Conservation (phyloP, 2,329 filamentous ascomycete genomes). For the Phoma sp. region DNA sequence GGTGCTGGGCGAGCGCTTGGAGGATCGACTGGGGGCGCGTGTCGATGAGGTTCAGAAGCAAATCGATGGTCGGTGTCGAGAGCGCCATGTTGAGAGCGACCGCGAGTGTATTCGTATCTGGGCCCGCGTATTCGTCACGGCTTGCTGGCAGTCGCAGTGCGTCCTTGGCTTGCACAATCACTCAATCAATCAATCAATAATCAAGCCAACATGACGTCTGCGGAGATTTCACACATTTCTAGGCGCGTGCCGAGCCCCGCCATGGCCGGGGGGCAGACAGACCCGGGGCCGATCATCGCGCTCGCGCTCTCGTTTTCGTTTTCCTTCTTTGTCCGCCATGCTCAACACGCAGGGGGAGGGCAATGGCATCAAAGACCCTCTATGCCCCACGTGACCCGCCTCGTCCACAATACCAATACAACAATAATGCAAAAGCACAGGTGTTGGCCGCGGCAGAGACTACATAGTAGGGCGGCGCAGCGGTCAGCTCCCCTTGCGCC, state of each 20-base stretch:
- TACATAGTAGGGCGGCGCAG: background rate
- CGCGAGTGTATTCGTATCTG: background rate
- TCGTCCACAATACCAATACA: background rate
- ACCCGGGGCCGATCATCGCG: conserved; percentile 7
- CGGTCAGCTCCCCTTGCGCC: conserved; percentile 2
- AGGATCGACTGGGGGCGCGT: conserved; percentile 79
- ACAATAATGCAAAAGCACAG: background rate
- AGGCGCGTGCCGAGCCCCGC: conserved; percentile 6
- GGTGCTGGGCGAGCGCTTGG: conserved; percentile 74
- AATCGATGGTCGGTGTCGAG: conserved; percentile 52
- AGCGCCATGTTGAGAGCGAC: conserved; percentile 31
- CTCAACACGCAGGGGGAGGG: background rate
- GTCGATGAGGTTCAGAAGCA: conserved; percentile 68
- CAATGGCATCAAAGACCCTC: background rate
- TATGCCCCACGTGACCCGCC: background rate
- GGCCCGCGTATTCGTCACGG: background rate
- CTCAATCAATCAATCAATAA: too few species aligned
- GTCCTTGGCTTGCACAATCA: background rate
- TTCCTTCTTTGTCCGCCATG: background rate
- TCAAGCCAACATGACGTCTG: conserved; percentile 19
- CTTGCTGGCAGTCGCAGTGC: background rate
- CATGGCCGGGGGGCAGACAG: conserved; percentile 1
- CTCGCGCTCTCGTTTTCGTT: background rate
- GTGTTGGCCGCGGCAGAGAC: too few species aligned
- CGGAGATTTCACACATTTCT: conserved; percentile 15